Conservation (phyloP, 306 rosid genomes). For the Morella rubra region DNA sequence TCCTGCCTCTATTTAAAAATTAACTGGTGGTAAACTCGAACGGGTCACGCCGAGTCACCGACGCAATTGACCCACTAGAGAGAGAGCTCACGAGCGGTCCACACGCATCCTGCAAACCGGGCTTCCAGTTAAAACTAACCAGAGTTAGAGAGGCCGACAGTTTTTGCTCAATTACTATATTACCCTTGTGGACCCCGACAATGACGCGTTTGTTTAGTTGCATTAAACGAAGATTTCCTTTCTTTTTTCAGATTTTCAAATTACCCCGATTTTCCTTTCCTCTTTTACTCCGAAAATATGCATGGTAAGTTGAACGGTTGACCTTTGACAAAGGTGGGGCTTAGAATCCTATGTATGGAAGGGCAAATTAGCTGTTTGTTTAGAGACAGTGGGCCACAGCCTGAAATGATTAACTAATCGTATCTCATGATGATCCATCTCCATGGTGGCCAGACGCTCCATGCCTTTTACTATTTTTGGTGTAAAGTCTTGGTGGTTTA, state of each 20-base stretch:
- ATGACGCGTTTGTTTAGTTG: not conserved
- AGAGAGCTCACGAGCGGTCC: conserved; percentile 54
- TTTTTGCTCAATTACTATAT: conserved; percentile 12
- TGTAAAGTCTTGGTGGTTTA: too few species aligned
- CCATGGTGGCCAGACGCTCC: too few species aligned
- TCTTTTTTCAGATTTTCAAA: too few species aligned
- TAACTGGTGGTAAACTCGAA: conserved; percentile 45
- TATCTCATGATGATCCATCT: too few species aligned
- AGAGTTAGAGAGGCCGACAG: conserved; percentile 76
- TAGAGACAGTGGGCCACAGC: too few species aligned
- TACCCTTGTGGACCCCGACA: conserved; percentile 16
- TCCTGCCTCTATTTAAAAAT: not conserved
- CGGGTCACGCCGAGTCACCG: conserved; percentile 93
- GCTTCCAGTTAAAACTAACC: conserved; percentile 53
- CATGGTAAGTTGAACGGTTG: not conserved
- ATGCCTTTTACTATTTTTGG: too few species aligned
- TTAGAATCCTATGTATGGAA: not conserved
- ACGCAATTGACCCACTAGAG: conserved; percentile 47
- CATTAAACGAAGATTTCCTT: not conserved
- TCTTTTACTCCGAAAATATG: not conserved
- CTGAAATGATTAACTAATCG: too few species aligned
- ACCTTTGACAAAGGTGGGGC: not conserved
- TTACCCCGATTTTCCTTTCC: too few species aligned
- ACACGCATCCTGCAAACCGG: conserved; percentile 43
- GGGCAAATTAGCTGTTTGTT: too few species aligned